Base-by-base conservation (phyloP, 768 basidiomycete genomes). In the Lactarius akahatsu region DNA sequence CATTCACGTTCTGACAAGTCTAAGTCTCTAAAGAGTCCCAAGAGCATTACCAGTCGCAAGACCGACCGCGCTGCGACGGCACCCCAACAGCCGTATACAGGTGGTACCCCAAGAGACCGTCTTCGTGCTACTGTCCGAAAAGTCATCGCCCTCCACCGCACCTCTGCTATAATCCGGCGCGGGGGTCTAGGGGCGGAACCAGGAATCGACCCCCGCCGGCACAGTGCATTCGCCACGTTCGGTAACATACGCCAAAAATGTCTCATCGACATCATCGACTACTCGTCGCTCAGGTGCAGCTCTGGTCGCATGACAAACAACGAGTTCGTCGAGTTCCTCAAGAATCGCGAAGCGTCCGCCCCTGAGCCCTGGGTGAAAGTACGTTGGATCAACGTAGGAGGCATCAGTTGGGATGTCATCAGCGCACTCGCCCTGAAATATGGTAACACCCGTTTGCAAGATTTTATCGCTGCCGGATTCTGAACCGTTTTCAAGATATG, bases 321-420 rank as follows among this genome's bases (percentile, higher is more conserved):
- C 32, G 84, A 84, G 69, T 89, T 91, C 74, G 75, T 88, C n/a
- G 75, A 81, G 10, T 75, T 87, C 64, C 78, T 91, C 76, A 71
- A 78, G 20, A 78, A 82, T 66, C 72, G 74, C 16, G 73, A 67
- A 8, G 82, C 82, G 7, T 80, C 82, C 65, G 74, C 76, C 63
- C 79, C 80, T 63, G 84, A 86, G 67, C 75, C 82, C 4, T 89
- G 86, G 87, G 83, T 83, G 32, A 87, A 84, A 72, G 89, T 89
- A 20, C 77, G 90, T 60, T 91, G 88, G 89, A 89, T 90, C 61
- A 88, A 88, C 69, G 81, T 90, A 68, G 85, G 83, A 28, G 90
- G 89, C 6, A 77, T 82, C 45, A 78, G 84, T 69, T 91, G 88
- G 87, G 88, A 90, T 71, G 87, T 91, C 43, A 81, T 91, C 70